phyloP scores from a whole-genome alignment of 306 rosid species.

The Comarum palustre region DNA sequence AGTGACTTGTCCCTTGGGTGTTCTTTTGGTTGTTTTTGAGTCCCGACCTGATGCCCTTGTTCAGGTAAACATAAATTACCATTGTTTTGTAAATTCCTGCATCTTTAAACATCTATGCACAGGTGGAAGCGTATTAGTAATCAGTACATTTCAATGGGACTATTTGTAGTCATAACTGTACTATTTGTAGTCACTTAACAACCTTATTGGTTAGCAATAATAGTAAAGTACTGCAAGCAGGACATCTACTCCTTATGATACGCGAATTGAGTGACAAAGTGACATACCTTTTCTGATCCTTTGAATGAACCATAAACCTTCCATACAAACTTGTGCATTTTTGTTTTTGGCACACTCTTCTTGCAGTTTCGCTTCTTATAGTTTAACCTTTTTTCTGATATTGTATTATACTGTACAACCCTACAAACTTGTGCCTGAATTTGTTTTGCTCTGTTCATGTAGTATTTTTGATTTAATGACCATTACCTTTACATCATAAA shows the following conservation, averaged over 20 bases:
- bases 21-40: conserved; percentile 74
- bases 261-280: not conserved
- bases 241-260: not conserved
- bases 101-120: not conserved
- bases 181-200: not conserved
- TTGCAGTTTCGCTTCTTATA: too few species aligned
- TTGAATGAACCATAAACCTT: not conserved
- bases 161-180: not conserved
- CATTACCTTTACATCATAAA: conserved; percentile 9
- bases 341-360: too few species aligned
- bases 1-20: conserved; percentile 73
- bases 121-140: not conserved
- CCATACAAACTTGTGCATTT: conserved; percentile 1
- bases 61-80: conserved; percentile 52
- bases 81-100: not conserved
- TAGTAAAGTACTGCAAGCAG: not conserved
- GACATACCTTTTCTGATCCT: not conserved
- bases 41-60: conserved; percentile 98
- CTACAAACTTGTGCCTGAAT: not conserved
- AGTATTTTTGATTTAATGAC: conserved; percentile 17
- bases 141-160: not conserved
- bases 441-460: not conserved
- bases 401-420: not conserved
- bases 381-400: too few species aligned
- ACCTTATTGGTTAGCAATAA: not conserved